These are phyloP conservation scores for Papilionanthe hybrid DNA, from an alignment of 116 monocot species.

Conservation along the genomic window DNA sequence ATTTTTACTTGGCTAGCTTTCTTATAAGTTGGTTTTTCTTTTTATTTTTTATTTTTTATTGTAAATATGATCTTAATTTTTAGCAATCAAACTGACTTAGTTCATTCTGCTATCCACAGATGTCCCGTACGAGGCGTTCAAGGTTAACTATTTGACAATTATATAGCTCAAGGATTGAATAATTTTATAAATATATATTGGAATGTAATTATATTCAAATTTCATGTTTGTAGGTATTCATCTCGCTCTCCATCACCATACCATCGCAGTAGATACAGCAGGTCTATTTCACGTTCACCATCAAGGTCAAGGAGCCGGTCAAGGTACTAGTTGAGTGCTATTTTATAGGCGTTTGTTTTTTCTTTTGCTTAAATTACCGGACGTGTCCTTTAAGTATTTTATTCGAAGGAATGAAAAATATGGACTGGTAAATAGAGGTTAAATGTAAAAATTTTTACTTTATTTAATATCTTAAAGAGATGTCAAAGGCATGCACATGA, in stretches of 20 bases:
- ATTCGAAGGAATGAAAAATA: no score
- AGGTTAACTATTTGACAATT: constrained; percentile 19
- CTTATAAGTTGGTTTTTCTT: no score
- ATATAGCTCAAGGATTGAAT: not conserved
- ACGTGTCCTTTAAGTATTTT: no score
- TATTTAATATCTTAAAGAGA: no score
- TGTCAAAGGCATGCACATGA: no score
- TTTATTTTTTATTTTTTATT: not conserved
- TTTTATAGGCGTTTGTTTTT: no score
- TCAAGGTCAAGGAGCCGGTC: constrained; percentile 43
- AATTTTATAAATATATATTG: not conserved
- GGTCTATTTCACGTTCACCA: constrained; percentile 25
- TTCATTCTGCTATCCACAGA: constrained; percentile 22
- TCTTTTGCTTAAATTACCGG: no score
- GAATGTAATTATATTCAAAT: not conserved
- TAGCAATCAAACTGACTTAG: not conserved
- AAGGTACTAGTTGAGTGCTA: constrained; percentile 16
- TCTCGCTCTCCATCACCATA: constrained; percentile 8
- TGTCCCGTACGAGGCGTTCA: constrained; percentile 46
- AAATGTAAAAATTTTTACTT: no score
- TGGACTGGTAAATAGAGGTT: no score
- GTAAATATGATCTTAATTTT: not conserved
- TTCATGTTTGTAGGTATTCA: constrained; percentile 9
- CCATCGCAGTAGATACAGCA: constrained; percentile 8
- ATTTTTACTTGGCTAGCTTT: no score